Conservation (phyloP, 2,329 filamentous ascomycete genomes). For the Penicillium sclerotigenum region DNA sequence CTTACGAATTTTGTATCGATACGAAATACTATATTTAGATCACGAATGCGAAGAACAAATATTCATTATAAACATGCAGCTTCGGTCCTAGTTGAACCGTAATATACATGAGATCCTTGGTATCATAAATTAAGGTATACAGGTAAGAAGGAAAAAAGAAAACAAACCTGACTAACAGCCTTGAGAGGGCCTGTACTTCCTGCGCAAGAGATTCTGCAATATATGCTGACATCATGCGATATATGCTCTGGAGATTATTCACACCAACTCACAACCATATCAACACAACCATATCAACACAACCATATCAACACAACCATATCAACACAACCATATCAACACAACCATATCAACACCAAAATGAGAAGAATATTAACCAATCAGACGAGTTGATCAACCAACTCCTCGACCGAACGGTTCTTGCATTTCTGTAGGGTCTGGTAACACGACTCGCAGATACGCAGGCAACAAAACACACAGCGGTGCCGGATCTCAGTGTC, state of each 20-base stretch:
- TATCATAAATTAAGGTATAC: constrained; percentile 21
- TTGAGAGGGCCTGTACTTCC: background rate
- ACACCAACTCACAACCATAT: background rate
- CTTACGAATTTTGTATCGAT: background rate
- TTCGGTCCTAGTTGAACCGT: constrained; percentile 11
- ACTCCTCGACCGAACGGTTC: constrained; percentile 32
- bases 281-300: too few relatives aligned
- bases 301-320: too few relatives aligned
- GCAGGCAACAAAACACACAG: constrained; percentile 43
- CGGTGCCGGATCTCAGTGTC: constrained; percentile 39
- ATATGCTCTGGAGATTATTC: background rate
- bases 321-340: too few relatives aligned
- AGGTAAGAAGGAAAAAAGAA: background rate
- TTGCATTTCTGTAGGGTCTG: constrained; percentile 33
- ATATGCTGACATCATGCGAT: background rate
- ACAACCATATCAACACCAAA: background rate
- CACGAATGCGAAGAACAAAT: background rate
- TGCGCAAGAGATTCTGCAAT: background rate
- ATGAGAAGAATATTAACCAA: background rate
- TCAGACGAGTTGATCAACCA: constrained; percentile 25
- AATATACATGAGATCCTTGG: constrained; percentile 21
- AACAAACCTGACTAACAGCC: background rate
- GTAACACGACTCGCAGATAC: constrained; percentile 39
- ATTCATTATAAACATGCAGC: constrained; percentile 13
- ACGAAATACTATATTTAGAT: background rate